Base-by-base conservation (phyloP, 441 rosid genomes). In the Iberis amara region DNA sequence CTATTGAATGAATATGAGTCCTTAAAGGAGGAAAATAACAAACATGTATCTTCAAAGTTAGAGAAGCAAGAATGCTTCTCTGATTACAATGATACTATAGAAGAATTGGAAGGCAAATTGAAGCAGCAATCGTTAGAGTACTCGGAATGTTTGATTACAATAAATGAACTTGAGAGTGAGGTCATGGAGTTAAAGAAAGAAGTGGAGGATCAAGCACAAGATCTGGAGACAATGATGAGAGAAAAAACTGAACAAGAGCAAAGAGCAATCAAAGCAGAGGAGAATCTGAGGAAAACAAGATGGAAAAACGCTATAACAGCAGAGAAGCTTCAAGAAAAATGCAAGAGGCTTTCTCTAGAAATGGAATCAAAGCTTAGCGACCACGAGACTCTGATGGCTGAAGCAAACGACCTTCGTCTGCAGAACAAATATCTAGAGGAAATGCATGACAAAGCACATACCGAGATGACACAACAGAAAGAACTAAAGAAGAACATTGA, bases 241-340 rank as follows among this genome's bases (percentile, higher is more conserved):
- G 79, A 69, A 49, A 79, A 74, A 69, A 66, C 76, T 1, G 79
- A 76, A 40, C 76, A 77, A 71, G 86, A 82, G 65, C 86, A 79
- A 46, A 77, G 80, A 61, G 86, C 89, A 26, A 76, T 78, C 53
- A 57, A 61, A 47, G 80, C 89, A 47, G 89, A 82, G 65, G 89
- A 82, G 62, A 69, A 71, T 47, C 62, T 76, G 64, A 72, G 79
- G 69, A 74, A 72, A 31, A 70, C 79, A 4, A 77, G 82, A 57
- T 78, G 75, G 83, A 78, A 74, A 24, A 82, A 79, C 39, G 73
- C 80, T 10, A 70, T 66, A 23, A 56, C 80, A 47, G 89, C 79
- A n/a, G 89, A 82, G 74, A 54, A 70, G 52, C 86, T 79, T 58
- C 89, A 82, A 56, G 82, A 79, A 11, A 81, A 79, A 66, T 70